Evolutionary conservation across 2,329 filamentous ascomycete genomes (phyloP).

Genomic region (Scedosporium aurantiacum): DNA sequence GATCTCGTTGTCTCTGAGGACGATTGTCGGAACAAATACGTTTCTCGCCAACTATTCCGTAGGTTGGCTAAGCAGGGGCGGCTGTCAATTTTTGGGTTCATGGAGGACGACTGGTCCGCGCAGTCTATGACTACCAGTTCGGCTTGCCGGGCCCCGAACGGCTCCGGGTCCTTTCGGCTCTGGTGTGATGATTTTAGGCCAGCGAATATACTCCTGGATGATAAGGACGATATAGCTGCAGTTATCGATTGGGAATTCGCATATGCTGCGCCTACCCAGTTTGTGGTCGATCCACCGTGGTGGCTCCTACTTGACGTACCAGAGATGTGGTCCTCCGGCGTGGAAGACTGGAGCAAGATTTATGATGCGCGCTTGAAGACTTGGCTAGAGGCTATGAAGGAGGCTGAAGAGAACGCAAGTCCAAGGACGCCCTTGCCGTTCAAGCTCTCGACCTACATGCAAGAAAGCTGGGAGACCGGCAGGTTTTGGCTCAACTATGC

Average conservation of each 20-base stretch:
- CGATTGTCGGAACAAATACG: background rate
- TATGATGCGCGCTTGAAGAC: background rate
- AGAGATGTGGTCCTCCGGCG: background rate
- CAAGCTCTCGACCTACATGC: no score
- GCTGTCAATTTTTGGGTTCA: no score
- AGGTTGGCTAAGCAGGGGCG: background rate
- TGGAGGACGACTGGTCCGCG: no score
- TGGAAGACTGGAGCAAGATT: background rate
- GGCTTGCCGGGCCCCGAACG: background rate
- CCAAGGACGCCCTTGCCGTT: no score
- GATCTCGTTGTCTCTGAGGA: background rate
- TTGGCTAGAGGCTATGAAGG: background rate
- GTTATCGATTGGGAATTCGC: background rate
- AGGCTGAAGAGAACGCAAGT: background rate
- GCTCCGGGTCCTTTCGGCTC: background rate
- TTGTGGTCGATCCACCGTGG: background rate
- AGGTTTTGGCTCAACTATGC: constrained; percentile 6
- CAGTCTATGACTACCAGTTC: no score
- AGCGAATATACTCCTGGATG: background rate
- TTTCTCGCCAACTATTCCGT: background rate
- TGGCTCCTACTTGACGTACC: background rate
- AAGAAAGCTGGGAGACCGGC: no score
- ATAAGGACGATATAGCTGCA: background rate
- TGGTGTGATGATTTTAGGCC: background rate
- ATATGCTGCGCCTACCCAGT: background rate